Base-by-base conservation (phyloP, 108 stramenopile species). In the Epipyxis sp. region DNA sequence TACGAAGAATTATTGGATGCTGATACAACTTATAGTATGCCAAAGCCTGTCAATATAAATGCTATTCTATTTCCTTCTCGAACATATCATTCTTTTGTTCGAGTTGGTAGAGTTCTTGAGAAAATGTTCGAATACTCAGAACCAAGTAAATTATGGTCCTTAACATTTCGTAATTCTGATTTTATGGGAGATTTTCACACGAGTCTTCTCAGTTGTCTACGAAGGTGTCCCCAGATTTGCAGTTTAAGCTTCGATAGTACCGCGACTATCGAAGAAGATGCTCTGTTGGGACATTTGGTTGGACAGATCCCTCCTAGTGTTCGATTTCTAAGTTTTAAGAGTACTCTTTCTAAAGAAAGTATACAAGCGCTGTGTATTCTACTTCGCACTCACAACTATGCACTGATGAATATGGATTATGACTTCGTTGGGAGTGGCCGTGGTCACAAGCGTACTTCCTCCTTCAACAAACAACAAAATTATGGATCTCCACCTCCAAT, bases 161-260 rank as follows among this genome's bases (percentile, higher is more conserved):
- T 74, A 3, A 13, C 10, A 16, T 74, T 74, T 32, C 6, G 34
- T 32, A 42, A 74, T 6, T 54, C 41, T 3, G 25, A 46, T 37
- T 74, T 74, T 32, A 6, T 43, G 3, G 71, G 71, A 39, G 71
- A 74, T 13, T 74, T 74, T 32, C 44, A 54, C 46, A 74, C 50
- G 25, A 54, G 41, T 27, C 25, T 74, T 13, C 34, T 74, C 13
- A 32, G 3, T 27, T 43, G 41, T 29, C 34, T 74, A 42, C 71
- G 34, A 30, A 3, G 35, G 3, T 74, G 71, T 37, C 71, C 71
- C 13, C 32, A 27, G 32, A 74, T 74, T 37, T 39, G n/a, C 25
- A 54, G 46, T 32, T 42, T 74, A 10, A 35, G 25, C 50, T 74
- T 74, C 50, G 3, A 16, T 37, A 35, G 3, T 42, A 6, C 71